These are phyloP conservation scores for Aspergillus amoenus DNA, from an alignment of 2,329 filamentous ascomycete species.

Conservation along the genomic window DNA sequence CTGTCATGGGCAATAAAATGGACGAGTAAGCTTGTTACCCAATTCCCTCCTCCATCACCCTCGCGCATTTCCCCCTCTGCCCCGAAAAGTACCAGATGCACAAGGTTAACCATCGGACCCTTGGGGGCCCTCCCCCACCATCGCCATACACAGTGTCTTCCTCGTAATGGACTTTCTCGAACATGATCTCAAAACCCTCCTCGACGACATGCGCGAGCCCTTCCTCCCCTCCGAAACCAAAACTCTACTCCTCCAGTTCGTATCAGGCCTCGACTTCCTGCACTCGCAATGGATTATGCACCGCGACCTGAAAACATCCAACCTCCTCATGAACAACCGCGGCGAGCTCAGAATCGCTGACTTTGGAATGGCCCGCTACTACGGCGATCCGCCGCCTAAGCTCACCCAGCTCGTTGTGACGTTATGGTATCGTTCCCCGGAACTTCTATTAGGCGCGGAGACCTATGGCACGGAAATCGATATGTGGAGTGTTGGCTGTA, in stretches of 20 bases:
- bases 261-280: slow-evolving; percentile 77
- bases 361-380: slow-evolving; percentile 95
- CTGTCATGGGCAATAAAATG: slow-evolving; percentile 71
- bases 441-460: slow-evolving; percentile 78
- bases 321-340: slow-evolving; percentile 91
- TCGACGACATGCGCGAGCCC: slow-evolving; percentile 90
- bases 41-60: neutral
- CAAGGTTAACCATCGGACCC: slow-evolving; percentile 32
- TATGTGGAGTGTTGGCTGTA: slow-evolving; percentile 95
- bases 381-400: slow-evolving; percentile 72
- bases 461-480: slow-evolving; percentile 77
- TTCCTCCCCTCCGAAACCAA: slow-evolving; percentile 93
- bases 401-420: slow-evolving; percentile 94
- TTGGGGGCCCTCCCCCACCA: slow-evolving; percentile 10
- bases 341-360: slow-evolving; percentile 94
- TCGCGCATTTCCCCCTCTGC: neutral
- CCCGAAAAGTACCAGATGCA: slow-evolving; percentile 40
- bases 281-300: slow-evolving; percentile 90
- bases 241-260: slow-evolving; percentile 80
- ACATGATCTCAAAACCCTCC: slow-evolving; percentile 90
- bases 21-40: slow-evolving; percentile 51
- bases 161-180: slow-evolving; percentile 97
- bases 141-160: slow-evolving; percentile 62
- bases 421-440: slow-evolving; percentile 92
- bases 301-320: slow-evolving; percentile 90